These are phyloP conservation scores for Solanum medicagineum DNA, from an alignment of 257 asterid genomes.

Conservation along the genomic window DNA sequence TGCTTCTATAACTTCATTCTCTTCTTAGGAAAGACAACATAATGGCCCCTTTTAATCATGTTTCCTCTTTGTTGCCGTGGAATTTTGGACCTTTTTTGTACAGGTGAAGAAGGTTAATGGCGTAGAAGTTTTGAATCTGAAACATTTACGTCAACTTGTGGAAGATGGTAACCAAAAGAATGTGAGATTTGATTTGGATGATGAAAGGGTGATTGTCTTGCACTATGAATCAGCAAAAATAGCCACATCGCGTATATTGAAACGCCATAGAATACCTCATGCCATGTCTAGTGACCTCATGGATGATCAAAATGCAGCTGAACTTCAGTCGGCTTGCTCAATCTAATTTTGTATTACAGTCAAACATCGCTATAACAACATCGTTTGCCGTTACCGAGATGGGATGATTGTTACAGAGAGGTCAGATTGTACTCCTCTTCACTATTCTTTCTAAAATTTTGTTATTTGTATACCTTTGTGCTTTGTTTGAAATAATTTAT, in stretches of 20 bases:
- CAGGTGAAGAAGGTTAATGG: conserved; percentile 93
- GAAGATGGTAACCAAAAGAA: conserved; percentile 42
- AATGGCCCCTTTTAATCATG: background rate
- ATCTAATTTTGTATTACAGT: conserved; percentile 9
- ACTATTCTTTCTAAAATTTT: background rate
- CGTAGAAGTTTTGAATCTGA: conserved; percentile 62
- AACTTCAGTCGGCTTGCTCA: conserved; percentile 30
- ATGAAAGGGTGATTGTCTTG: conserved; percentile 77
- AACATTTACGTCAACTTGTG: conserved; percentile 69
- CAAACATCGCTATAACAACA: background rate
- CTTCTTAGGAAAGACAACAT: background rate
- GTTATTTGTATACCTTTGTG: background rate
- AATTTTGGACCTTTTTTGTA: background rate
- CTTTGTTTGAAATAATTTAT: background rate
- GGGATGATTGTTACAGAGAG: background rate
- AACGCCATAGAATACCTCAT: conserved; percentile 76
- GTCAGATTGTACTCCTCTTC: background rate
- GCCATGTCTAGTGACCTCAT: conserved; percentile 61
- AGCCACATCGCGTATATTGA: conserved; percentile 67
- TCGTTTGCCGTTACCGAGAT: background rate
- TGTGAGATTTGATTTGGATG: conserved; percentile 85
- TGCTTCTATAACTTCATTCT: background rate
- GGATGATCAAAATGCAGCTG: conserved; percentile 24
- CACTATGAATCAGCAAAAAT: conserved; percentile 54
- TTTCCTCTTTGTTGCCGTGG: background rate